These are phyloP conservation scores for Coemansia sp. DNA, from an alignment of 192 early-diverging fungal species.

Conservation along the genomic window DNA sequence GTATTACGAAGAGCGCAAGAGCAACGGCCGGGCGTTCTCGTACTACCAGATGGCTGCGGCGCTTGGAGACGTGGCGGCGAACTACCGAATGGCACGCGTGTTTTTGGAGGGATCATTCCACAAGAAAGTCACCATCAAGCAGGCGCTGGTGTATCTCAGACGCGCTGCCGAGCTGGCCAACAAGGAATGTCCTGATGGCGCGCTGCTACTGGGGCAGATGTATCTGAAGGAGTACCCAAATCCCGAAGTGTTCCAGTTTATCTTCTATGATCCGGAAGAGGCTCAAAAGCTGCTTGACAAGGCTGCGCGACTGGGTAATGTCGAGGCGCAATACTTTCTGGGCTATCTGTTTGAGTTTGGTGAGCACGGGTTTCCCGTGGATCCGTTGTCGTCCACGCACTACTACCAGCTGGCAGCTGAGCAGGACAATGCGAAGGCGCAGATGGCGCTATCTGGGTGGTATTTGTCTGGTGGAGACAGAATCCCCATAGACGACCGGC, in stretches of 20 bases:
- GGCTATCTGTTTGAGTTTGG: constrained; percentile 81
- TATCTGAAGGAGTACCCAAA: constrained; percentile 69
- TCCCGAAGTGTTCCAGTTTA: constrained; percentile 59
- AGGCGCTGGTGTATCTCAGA: constrained; percentile 81
- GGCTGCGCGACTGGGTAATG: constrained; percentile 72
- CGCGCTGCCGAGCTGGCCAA: constrained; percentile 72
- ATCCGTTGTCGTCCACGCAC: constrained; percentile 65
- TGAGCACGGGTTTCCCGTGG: constrained; percentile 63
- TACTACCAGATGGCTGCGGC: constrained; percentile 70
- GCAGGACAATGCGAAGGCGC: constrained; percentile 73
- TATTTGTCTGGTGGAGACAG: constrained; percentile 78
- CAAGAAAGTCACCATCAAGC: constrained; percentile 66
- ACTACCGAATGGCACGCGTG: constrained; percentile 75
- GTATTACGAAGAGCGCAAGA: constrained; percentile 63
- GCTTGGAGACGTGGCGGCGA: constrained; percentile 64
- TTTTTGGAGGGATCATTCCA: constrained; percentile 71
- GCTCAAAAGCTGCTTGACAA: constrained; percentile 70
- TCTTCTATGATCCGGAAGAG: constrained; percentile 74
- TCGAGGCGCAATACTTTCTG: constrained; percentile 73
- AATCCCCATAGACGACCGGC: constrained; percentile 62
- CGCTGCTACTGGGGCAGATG: constrained; percentile 76
- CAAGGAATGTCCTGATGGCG: constrained; percentile 66
- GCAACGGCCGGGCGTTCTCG: constrained; percentile 61
- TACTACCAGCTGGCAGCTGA: constrained; percentile 83
- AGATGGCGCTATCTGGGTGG: constrained; percentile 86